Evolutionary conservation across 1,284 basidiomycete species (phyloP), one percentile per base, ranked within the genome.

Genomic region (Blastosporella zonata): DNA sequence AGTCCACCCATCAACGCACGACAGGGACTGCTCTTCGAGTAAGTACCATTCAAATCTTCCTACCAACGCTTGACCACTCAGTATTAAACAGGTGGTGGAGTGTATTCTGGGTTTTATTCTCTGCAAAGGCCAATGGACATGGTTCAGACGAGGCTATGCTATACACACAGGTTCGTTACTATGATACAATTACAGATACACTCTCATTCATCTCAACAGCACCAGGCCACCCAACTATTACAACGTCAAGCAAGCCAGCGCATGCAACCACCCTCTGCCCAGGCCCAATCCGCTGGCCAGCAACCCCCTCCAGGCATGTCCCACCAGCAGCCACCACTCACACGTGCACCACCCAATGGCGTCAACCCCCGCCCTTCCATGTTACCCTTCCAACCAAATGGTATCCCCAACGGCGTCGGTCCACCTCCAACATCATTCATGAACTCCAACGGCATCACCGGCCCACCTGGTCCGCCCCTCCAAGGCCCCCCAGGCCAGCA

Each of bases 11-110:
- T 90, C 64, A 82, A 90, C 60, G 88, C 88, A 10, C 79, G 79
- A 50, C 88, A 90, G 65, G 88, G 87, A 43, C 73, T 90, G 50
- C 70, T 90, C 31, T 90, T 88, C 67, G 88, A 90, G 87, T 89
- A 59, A 52, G 86, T 79, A 49, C 49, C 38, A 25, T 49, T 47
- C 46, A 47, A n/a, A n/a, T 36, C 41, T 37, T 45, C 13, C n/a
- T 41, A 9, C 33, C 34, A 37, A 46, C 15, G 50, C 40, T n/a
- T 38, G 36, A 9, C 36, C 52, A 7, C 52, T 61, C 40, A 40
- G 50, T 36, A 23, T 52, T 35, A 56, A 42, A 38, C 41, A 90
- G 87, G 63, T 90, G 87, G 88, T 90, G 87, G 88, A 85, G 81
- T 58, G 88, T 91, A 18, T 90, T 90, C 59, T 90, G 88, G 87